A percentile compares a stretch with the other conserved stretches of the same genome.
These are phyloP conservation scores for Golubevia sp. DNA, from an alignment of 1,284 basidiomycete genomes.

Conservation along the genomic window DNA sequence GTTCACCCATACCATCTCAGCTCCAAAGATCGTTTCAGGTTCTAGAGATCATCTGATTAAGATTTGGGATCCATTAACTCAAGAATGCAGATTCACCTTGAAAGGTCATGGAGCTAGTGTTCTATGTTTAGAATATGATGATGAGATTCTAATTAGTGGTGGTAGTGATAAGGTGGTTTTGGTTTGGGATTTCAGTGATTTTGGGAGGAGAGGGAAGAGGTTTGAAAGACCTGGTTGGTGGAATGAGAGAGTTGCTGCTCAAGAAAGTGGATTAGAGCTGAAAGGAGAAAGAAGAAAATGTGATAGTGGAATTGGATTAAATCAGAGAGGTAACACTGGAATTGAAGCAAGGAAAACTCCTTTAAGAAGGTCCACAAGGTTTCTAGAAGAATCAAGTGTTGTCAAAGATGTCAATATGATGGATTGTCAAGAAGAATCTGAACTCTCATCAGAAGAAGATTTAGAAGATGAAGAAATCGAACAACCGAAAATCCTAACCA, in stretches of 20 bases:
- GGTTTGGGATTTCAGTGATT: constrained; percentile 36
- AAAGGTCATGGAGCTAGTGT: constrained; percentile 36
- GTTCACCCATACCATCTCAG: too few relatives aligned
- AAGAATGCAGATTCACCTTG: constrained; percentile 24
- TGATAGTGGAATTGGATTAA: neutral
- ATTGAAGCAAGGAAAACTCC: constrained; percentile 3
- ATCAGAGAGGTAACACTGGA: constrained; percentile 13
- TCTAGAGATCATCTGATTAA: constrained; percentile 36
- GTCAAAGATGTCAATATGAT: too few relatives aligned
- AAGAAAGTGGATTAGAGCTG: too few relatives aligned
- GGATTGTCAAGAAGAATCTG: neutral
- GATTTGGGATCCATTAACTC: constrained; percentile 38
- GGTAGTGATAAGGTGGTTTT: constrained; percentile 33
- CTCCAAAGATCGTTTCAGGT: constrained; percentile 26
- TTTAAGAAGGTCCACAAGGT: too few relatives aligned
- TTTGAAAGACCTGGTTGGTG: neutral
- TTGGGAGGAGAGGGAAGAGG: neutral
- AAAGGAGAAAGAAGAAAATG: too few relatives aligned
- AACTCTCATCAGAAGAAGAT: neutral
- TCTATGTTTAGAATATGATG: constrained; percentile 41
- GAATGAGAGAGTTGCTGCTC: too few relatives aligned
- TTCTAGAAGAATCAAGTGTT: too few relatives aligned
- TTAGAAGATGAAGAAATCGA: neutral
- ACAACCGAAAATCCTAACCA: constrained; percentile 2
- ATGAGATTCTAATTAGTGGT: constrained; percentile 32